A percentile compares a stretch with the other conserved stretches of the same genome.
Conservation (phyloP, 768 basidiomycete species). For the Suillus luteus region DNA sequence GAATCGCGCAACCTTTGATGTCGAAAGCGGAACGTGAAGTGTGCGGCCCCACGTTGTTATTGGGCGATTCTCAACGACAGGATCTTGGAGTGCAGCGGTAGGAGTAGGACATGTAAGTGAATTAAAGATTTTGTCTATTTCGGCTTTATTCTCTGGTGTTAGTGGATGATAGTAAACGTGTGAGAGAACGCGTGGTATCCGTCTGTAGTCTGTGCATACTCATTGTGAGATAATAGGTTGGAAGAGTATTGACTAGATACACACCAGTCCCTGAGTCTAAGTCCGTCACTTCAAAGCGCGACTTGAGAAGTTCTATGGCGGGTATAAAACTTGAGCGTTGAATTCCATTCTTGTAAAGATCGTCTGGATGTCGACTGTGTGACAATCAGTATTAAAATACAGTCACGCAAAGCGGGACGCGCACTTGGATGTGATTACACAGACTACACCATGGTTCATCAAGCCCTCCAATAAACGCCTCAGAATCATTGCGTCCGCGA, state of each 20-base stretch:
- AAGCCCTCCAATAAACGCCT: slow-evolving; percentile 86
- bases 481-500: slow-evolving; percentile 98
- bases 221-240: slow-evolving; percentile 7
- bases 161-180: slow-evolving; percentile 92
- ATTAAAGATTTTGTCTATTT: slow-evolving; percentile 83
- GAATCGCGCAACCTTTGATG: slow-evolving; percentile 81
- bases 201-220: slow-evolving; percentile 77
- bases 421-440: slow-evolving; percentile 97
- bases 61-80: slow-evolving; percentile 59
- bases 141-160: slow-evolving; percentile 58
- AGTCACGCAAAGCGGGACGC: slow-evolving; percentile 30
- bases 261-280: slow-evolving; percentile 93
- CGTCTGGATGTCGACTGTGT: slow-evolving; percentile 90
- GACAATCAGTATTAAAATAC: slow-evolving; percentile 8
- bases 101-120: slow-evolving; percentile 60
- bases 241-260: slow-evolving; percentile 18
- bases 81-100: slow-evolving; percentile 41
- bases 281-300: slow-evolving; percentile 84
- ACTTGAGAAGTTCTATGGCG: slow-evolving; percentile 90
- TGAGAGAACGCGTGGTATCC: slow-evolving; percentile 88
- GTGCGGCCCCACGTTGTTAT: slow-evolving; percentile 91
- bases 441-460: slow-evolving; percentile 86
- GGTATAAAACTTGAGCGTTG: slow-evolving; percentile 94
- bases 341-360: slow-evolving; percentile 98
- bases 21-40: slow-evolving; percentile 77